Base-by-base conservation (phyloP, 148 eudicot species). In the Nyssa sinensis region DNA sequence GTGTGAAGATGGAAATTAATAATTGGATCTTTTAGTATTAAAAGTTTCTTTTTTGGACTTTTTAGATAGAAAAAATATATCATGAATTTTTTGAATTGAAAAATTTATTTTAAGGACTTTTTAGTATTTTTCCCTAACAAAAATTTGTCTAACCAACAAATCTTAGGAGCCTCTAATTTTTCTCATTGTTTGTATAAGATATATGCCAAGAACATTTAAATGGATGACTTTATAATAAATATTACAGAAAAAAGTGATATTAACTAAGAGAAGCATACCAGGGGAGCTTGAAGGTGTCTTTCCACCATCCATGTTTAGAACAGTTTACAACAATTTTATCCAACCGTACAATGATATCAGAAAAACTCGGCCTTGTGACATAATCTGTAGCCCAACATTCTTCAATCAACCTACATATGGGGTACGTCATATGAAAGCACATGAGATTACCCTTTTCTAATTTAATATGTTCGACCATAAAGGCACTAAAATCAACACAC, bases 251-350 rank as follows among this genome's bases (percentile, higher is more conserved):
- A 37, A 19, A 25, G 28, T 72, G 19, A 17, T n/a, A n/a, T n/a
- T n/a, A 37, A n/a, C 57, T 27, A 69, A 3, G n/a, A 69, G 35
- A 64, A 27, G 67, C 78, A 60, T 82, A 87, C 99, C 99, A 96
- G 32, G 99, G 93, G 63, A 96, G 93, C 85, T 89, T 96, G 80
- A 96, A 89, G 72, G 98, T 83, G 79, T 88, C 98, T 84, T 96
- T 96, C 97, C 93, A 96, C 93, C 94, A 86, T 78, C 98, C 98
- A n/a, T 91, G 90, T 84, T 93, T 96, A 71, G 82, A 79, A 74
- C 93, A 87, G 73, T 77, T 80, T 57, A 83, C 79, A 71, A 91
- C 87, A 57, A 96, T 81, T 81, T 73, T 89, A 81, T 93, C 97
- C 86, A 96, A 75, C 67, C 97, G 93, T 37, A 77, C 41, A 24